These are phyloP conservation scores for Chenopodium suecicum DNA, from an alignment of 148 eudicot genomes.

Conservation along the genomic window DNA sequence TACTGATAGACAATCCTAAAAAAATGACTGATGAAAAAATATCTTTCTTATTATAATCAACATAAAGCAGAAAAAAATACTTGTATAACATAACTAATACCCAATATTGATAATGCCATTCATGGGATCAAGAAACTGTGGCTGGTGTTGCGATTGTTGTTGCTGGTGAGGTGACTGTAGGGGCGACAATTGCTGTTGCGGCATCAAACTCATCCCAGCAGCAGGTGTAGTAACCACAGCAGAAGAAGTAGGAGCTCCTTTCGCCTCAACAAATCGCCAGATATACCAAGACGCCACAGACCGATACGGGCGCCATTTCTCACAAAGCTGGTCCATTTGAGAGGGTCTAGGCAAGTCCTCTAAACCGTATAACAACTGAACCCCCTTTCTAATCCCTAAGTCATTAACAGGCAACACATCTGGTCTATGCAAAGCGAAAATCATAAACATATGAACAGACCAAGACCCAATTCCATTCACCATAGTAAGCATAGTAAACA, in stretches of 20 bases:
- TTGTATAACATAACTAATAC: slow-evolving; percentile 21
- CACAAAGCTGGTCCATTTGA: slow-evolving; percentile 62
- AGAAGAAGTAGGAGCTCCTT: slow-evolving; percentile 28
- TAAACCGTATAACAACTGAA: slow-evolving; percentile 42
- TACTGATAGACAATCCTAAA: not conserved
- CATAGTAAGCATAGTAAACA: slow-evolving; percentile 62
- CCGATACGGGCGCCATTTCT: slow-evolving; percentile 58
- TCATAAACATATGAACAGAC: slow-evolving; percentile 70
- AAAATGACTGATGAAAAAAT: not conserved
- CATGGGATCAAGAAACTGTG: slow-evolving; percentile 51
- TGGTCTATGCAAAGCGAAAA: slow-evolving; percentile 54
- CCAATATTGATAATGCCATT: slow-evolving; percentile 47
- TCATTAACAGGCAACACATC: slow-evolving; percentile 59
- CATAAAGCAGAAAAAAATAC: not conserved
- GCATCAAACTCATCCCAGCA: slow-evolving; percentile 27
- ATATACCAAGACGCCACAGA: slow-evolving; percentile 59
- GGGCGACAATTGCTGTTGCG: slow-evolving; percentile 19
- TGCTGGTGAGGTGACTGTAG: slow-evolving; percentile 25
- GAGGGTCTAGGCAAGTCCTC: slow-evolving; percentile 55
- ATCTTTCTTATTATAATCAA: not conserved
- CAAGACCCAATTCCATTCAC: slow-evolving; percentile 65
- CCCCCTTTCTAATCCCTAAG: slow-evolving; percentile 54
- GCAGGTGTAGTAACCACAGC: slow-evolving; percentile 25
- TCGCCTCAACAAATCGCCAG: slow-evolving; percentile 54
- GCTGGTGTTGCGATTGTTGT: slow-evolving; percentile 31